Percentiles rank a stretch among this genome's conserved stretches.
phyloP scores from a whole-genome alignment of 2,329 filamentous ascomycete species.

The Diaporthe vaccinii region DNA sequence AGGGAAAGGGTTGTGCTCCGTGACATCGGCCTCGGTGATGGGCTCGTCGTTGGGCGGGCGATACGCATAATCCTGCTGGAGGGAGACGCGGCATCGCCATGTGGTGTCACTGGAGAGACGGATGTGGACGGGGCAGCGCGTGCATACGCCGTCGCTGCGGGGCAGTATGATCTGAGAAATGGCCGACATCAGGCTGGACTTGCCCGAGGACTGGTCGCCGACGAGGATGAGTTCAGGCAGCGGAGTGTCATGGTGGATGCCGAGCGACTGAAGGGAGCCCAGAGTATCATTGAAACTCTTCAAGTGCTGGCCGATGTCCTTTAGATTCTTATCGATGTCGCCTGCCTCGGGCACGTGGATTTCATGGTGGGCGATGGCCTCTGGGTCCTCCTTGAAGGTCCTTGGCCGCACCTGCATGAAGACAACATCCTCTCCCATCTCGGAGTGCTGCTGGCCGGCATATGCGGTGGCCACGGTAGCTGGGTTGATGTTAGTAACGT shows the following conservation, averaged over 20 bases:
- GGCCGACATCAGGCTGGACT: slow-evolving; percentile 77
- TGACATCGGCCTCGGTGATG: slow-evolving; percentile 63
- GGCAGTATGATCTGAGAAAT: slow-evolving; percentile 80
- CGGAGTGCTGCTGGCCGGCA: slow-evolving; percentile 7
- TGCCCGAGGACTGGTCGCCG: slow-evolving; percentile 88
- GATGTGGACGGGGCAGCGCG: slow-evolving; percentile 85
- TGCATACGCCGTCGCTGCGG: slow-evolving; percentile 79
- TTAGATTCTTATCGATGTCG: slow-evolving; percentile 55
- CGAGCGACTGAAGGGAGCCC: slow-evolving; percentile 77
- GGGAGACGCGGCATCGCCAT: slow-evolving; percentile 78
- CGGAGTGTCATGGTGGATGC: slow-evolving; percentile 77
- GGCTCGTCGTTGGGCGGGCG: slow-evolving; percentile 54
- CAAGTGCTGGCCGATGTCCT: slow-evolving; percentile 71
- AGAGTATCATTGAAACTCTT: slow-evolving; percentile 77
- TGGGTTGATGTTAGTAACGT: slow-evolving; percentile 37
- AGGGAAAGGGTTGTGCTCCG: slow-evolving; percentile 67
- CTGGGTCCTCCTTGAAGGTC: slow-evolving; percentile 36
- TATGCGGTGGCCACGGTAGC: slow-evolving; percentile 48
- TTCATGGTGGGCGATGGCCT: neutral
- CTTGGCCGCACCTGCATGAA: slow-evolving; percentile 47
- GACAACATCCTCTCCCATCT: slow-evolving; percentile 44
- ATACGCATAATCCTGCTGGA: slow-evolving; percentile 76
- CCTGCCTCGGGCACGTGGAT: slow-evolving; percentile 32
- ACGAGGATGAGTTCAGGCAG: slow-evolving; percentile 86
- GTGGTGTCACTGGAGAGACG: slow-evolving; percentile 70